Conservation (phyloP, 1,284 basidiomycete species). For the Ustilago cynodontis region DNA sequence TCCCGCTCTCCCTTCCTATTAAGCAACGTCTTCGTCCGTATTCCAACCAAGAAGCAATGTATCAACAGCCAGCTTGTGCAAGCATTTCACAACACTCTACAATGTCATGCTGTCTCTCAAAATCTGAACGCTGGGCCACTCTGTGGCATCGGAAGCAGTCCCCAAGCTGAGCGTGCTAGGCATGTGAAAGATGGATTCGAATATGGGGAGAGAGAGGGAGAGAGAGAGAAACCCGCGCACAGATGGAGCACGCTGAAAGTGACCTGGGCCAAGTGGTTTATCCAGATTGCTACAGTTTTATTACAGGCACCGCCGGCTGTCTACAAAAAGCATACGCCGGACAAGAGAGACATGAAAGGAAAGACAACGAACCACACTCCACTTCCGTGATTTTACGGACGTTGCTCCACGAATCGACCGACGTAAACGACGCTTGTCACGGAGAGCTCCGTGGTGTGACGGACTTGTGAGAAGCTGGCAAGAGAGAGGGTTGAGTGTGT, state of each 20-base stretch:
- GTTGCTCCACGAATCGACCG: too few species aligned
- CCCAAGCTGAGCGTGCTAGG: background rate
- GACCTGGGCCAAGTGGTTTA: background rate
- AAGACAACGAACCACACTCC: too few species aligned
- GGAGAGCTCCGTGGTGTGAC: background rate
- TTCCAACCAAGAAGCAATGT: slow-evolving; percentile 33
- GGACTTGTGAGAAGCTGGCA: background rate
- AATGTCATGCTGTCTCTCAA: slow-evolving; percentile 1
- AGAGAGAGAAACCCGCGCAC: background rate
- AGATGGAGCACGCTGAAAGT: background rate
- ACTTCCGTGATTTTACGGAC: too few species aligned
- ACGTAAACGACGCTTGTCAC: too few species aligned
- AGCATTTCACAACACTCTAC: slow-evolving; percentile 4
- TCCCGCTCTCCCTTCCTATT: background rate
- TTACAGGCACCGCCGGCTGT: background rate
- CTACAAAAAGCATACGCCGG: background rate
- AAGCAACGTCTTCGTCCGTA: background rate
- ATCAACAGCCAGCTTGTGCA: slow-evolving; percentile 20
- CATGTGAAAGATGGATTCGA: background rate
- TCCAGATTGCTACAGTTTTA: background rate
- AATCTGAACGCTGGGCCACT: background rate
- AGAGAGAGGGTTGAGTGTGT: background rate
- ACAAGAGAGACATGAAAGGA: background rate
- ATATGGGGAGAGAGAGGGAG: background rate
- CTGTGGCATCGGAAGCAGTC: background rate